Evolutionary conservation across 257 asterid species (phyloP).

Genomic region (Nicotiana attenuata): DNA sequence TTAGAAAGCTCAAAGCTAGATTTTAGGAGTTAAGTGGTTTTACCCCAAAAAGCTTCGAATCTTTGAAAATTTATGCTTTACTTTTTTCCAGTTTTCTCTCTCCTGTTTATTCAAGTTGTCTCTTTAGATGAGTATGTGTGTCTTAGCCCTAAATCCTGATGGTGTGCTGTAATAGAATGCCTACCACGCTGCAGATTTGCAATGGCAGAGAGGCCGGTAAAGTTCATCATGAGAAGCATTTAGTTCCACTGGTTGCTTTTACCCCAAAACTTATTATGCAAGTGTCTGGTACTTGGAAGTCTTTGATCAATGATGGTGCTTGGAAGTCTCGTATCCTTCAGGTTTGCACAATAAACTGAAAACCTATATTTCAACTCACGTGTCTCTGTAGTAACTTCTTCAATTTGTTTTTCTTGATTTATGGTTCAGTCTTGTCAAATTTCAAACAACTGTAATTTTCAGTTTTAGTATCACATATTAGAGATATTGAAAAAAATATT

Average conservation of each 20-base stretch:
- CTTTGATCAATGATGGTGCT: neutral
- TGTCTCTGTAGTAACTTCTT: neutral
- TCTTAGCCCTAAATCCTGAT: neutral
- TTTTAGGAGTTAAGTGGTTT: neutral
- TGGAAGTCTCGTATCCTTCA: constrained; percentile 74
- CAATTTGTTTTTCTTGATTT: neutral
- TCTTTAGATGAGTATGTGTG: neutral
- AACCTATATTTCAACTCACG: neutral
- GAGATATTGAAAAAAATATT: neutral
- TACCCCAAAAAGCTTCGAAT: neutral
- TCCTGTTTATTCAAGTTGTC: neutral
- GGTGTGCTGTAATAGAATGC: neutral
- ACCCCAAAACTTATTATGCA: constrained; percentile 55
- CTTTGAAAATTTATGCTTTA: neutral
- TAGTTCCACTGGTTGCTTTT: constrained; percentile 63
- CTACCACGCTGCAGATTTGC: constrained; percentile 42
- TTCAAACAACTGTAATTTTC: neutral
- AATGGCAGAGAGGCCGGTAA: constrained; percentile 34
- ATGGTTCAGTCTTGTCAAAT: neutral
- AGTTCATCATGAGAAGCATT: constrained; percentile 47
- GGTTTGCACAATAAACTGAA: constrained; percentile 36
- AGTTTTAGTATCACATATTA: neutral
- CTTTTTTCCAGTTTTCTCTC: neutral
- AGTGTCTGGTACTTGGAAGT: constrained; percentile 51
- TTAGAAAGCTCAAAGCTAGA: neutral